Evolutionary conservation across 495 filamentous ascomycete genomes (phyloP).

Genomic region (Chaetomium tenue): DNA sequence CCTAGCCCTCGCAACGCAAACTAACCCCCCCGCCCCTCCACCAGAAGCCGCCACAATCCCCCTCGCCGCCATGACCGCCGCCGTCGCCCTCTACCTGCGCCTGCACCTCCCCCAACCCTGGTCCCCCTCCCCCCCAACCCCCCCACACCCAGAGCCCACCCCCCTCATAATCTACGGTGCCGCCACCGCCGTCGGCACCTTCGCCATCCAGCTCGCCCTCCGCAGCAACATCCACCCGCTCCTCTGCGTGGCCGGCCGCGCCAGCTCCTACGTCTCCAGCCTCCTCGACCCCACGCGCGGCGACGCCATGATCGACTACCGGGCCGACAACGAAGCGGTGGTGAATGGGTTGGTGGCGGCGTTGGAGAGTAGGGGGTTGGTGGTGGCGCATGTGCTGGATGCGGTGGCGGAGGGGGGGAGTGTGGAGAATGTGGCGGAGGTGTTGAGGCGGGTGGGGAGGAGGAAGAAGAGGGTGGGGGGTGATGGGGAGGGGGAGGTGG

Average conservation of each 20-base stretch:
- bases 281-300: slow-evolving; percentile 64
- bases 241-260: slow-evolving; percentile 65
- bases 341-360: slow-evolving; percentile 52
- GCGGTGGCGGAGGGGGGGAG: slow-evolving; percentile 57
- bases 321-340: slow-evolving; percentile 56
- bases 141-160: slow-evolving; percentile 28
- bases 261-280: slow-evolving; percentile 53
- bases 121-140: slow-evolving; percentile 42
- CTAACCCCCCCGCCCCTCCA: slow-evolving; percentile 19
- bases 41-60: slow-evolving; percentile 70
- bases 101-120: slow-evolving; percentile 66
- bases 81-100: slow-evolving; percentile 58
- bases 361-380: slow-evolving; percentile 29
- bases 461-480: no score
- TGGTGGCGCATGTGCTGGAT: slow-evolving; percentile 54
- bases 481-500: slow-evolving; percentile 30
- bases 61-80: slow-evolving; percentile 72
- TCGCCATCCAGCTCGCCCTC: slow-evolving; percentile 64
- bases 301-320: slow-evolving; percentile 71
- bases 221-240: slow-evolving; percentile 69
- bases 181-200: slow-evolving; percentile 64
- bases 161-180: slow-evolving; percentile 65
- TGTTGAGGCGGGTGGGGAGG: slow-evolving; percentile 48
- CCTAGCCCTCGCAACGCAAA: neutral
- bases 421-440: slow-evolving; percentile 44